Evolutionary conservation across 2,329 filamentous ascomycete genomes (phyloP), one percentile per base, ranked within the genome.

Genomic region (Dactylellina drechsleri): DNA sequence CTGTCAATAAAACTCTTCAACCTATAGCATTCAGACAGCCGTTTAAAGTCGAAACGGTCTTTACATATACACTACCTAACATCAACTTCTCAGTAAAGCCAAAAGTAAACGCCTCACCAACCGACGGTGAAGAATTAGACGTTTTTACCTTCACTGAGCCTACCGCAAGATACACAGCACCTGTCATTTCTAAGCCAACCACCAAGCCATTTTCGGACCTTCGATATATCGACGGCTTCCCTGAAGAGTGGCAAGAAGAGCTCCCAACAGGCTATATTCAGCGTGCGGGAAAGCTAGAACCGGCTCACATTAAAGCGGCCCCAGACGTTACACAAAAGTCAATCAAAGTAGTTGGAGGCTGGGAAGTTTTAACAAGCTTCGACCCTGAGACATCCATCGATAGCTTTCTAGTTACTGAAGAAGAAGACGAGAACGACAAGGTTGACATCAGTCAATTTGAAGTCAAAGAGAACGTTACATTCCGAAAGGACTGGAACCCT

Each of bases 171-270:
- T 13, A 5, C 18, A 52, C 47, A 18, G 18, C n/a, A 4, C 20
- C 47, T 52, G 5, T 52, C 18, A 18, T n/a, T 52, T 3, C 36
- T n/a, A 57, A 56, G 28, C 54, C 52, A 13, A 20, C 50, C 49
- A 59, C 56, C 2, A 67, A 74, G 41, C 47, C 56, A 1, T 74
- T 74, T 20, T 74, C 64, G 23, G 70, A 74, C 28, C 70, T 74
- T 52, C 70, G 70, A 67, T 66, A 74, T 43, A 74, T 74, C 53
- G 62, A 74, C 56, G 70, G 67, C 5, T 74, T 74, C n/a, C 70
- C 70, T 26, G 54, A 43, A 59, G 70, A 74, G 31, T 74, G 70
- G 70, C 70, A 74, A 50, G 62, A 74, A 54, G 70, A 74, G 7
- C 50, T 74, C 8, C 70, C 70, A n/a, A 67, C 70, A 7, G 70